Conservation (phyloP, 2,329 filamentous ascomycete species). For the Colletotrichum acutatum region DNA sequence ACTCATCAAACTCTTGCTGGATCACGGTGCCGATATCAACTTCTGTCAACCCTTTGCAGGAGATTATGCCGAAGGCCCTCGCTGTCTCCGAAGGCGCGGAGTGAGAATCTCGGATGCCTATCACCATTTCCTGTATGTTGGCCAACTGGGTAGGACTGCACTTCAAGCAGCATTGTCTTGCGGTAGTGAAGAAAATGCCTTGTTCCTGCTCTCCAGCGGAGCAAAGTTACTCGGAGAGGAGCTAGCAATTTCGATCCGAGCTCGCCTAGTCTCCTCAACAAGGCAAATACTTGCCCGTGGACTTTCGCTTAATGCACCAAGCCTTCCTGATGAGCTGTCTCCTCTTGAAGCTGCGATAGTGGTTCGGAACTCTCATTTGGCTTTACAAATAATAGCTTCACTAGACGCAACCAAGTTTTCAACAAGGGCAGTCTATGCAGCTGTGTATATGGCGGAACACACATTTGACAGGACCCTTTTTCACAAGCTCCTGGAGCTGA, state of each 20-base stretch:
- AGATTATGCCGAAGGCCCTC: background rate
- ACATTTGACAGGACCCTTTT: background rate
- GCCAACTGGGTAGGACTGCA: background rate
- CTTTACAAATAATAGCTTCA: background rate
- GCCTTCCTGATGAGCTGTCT: background rate
- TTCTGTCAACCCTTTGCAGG: background rate
- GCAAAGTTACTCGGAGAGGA: background rate
- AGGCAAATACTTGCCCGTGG: background rate
- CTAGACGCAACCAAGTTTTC: background rate
- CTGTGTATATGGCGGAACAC: background rate
- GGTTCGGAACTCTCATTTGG: background rate
- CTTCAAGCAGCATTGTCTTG: constrained; percentile 1
- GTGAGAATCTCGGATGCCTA: accelerated
- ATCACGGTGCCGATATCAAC: background rate
- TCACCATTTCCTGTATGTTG: accelerated
- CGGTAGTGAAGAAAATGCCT: accelerated
- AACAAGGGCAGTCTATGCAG: background rate
- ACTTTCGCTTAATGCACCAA: background rate
- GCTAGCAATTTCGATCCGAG: background rate
- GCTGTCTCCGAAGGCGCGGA: too few relatives aligned
- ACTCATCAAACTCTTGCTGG: accelerated
- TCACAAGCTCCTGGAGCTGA: too few relatives aligned
- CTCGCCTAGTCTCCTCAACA: background rate
- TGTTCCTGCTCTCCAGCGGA: background rate
- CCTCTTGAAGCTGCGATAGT: background rate